These are phyloP conservation scores for Pseudevernia furfuracea DNA, from an alignment of 495 filamentous ascomycete genomes.

Conservation along the genomic window DNA sequence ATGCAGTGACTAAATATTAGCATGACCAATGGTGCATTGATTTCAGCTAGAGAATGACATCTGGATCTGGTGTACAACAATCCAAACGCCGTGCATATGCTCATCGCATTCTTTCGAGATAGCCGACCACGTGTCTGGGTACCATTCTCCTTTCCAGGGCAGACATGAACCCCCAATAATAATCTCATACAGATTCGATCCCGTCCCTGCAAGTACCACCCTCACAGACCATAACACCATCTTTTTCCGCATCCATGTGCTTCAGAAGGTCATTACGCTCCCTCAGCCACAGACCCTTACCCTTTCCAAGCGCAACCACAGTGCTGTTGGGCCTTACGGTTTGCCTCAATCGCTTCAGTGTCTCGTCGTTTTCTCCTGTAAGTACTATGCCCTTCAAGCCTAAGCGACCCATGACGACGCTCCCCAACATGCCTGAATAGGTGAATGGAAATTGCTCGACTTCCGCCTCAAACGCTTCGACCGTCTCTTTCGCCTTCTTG, in stretches of 20 bases:
- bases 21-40: neutral
- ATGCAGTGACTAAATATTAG: neutral
- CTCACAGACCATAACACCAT: constrained; percentile 46
- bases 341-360: constrained; percentile 34
- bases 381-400: constrained; percentile 38
- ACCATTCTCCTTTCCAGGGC: neutral
- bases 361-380: constrained; percentile 33
- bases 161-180: neutral
- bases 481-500: constrained; percentile 61
- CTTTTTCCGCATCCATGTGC: constrained; percentile 39
- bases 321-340: constrained; percentile 38
- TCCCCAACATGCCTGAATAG: constrained; percentile 69
- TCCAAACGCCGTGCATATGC: neutral
- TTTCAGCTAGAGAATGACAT: neutral
- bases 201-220: constrained; percentile 40
- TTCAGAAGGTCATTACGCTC: constrained; percentile 41
- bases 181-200: constrained; percentile 18
- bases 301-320: constrained; percentile 45
- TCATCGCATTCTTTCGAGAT: neutral
- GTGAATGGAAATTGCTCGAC: constrained; percentile 87
- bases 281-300: constrained; percentile 47
- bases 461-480: constrained; percentile 79
- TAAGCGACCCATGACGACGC: constrained; percentile 51
- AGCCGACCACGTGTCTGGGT: neutral
- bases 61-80: neutral